phyloP scores from a whole-genome alignment of 495 filamentous ascomycete species.

The Aspergillus egyptiacus region DNA sequence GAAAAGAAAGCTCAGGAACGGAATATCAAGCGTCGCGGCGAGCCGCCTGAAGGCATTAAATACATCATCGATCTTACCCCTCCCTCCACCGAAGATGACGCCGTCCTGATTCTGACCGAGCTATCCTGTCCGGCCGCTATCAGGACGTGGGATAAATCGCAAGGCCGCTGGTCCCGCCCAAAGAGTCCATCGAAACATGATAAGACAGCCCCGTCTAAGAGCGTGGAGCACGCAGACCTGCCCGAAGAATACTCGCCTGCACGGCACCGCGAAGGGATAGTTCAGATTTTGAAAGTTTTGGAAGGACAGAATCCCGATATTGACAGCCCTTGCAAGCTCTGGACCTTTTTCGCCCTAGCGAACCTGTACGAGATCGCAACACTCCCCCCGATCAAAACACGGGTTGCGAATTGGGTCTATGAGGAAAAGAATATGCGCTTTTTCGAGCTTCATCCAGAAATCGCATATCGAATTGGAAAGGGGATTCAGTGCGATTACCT shows the following conservation, averaged over 20 bases:
- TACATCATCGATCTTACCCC: conserved; percentile 61
- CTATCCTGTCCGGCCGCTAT: conserved; percentile 52
- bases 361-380: conserved; percentile 49
- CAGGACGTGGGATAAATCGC: conserved; percentile 34
- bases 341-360: conserved; percentile 56
- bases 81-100: conserved; percentile 51
- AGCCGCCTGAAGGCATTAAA: conserved; percentile 39
- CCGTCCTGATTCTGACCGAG: conserved; percentile 50
- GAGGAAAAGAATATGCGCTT: conserved; percentile 36
- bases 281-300: conserved; percentile 50
- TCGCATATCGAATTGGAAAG: conserved; percentile 40
- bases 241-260: conserved; percentile 53
- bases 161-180: conserved; percentile 44
- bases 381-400: conserved; percentile 26
- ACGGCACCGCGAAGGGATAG: conserved; percentile 55
- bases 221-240: not conserved
- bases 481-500: conserved; percentile 34
- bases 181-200: conserved; percentile 33
- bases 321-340: conserved; percentile 61
- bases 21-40: conserved; percentile 26
- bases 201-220: conserved; percentile 13
- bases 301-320: conserved; percentile 44
- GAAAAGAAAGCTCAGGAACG: conserved; percentile 28
- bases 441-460: conserved; percentile 43
- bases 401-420: conserved; percentile 45